phyloP scores from a whole-genome alignment of 2,329 filamentous ascomycete genomes.

The Juglanconis juglandina region DNA sequence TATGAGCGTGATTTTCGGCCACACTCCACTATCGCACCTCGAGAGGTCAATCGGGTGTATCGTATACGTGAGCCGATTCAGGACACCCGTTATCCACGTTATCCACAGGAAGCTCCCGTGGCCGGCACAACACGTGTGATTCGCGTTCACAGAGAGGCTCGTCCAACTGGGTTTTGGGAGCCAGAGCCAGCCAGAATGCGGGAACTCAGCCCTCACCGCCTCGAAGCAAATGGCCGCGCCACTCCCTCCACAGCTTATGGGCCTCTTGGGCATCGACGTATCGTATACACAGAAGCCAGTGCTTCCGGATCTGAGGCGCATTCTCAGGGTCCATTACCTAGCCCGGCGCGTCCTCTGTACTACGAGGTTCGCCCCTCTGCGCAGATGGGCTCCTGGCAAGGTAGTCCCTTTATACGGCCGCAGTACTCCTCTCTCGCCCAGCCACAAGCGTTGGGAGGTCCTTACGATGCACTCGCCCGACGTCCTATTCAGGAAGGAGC shows the following conservation, averaged over 20 bases:
- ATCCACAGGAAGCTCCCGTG: background rate
- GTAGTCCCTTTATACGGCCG: background rate
- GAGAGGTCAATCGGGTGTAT: slow-evolving; percentile 11
- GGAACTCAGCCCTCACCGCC: slow-evolving; percentile 9
- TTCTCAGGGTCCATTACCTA: background rate
- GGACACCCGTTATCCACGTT: background rate
- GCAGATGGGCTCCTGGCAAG: slow-evolving; percentile 6
- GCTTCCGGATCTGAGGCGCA: slow-evolving; percentile 1
- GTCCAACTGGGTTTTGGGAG: background rate
- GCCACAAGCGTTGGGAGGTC: background rate
- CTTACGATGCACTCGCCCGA: background rate
- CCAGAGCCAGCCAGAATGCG: slow-evolving; percentile 4
- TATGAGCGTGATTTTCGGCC: slow-evolving; percentile 1
- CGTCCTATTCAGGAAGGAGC: background rate
- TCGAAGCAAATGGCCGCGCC: background rate
- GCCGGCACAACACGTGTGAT: slow-evolving; percentile 9
- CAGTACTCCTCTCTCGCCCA: background rate
- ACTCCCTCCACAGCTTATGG: background rate
- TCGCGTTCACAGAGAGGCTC: slow-evolving; percentile 10
- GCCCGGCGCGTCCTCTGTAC: slow-evolving; percentile 4
- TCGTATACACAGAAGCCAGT: slow-evolving; percentile 12
- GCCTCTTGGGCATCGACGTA: slow-evolving; percentile 2
- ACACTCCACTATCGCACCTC: background rate
- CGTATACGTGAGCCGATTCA: slow-evolving; percentile 11
- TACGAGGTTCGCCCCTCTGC: slow-evolving; percentile 2